Evolutionary conservation across 139 green algal species (phyloP).

Genomic region (Monoraphidium neglectum): DNA sequence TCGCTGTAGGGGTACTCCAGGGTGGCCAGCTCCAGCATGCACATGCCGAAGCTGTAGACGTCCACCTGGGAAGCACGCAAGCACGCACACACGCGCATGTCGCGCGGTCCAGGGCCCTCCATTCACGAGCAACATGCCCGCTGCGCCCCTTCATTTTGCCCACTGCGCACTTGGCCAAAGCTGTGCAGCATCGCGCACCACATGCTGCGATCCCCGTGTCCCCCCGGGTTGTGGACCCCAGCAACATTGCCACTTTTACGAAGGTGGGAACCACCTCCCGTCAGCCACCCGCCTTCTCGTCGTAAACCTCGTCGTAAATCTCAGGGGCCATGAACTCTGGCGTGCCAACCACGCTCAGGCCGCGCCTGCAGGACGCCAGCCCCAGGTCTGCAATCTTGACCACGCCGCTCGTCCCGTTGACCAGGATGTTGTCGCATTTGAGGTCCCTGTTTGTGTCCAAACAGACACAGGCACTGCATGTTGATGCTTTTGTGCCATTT

Average conservation of each 20-base stretch:
- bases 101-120: too few species aligned
- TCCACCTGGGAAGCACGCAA: constrained; percentile 78
- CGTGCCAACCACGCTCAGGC: constrained; percentile 30
- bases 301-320: constrained; percentile 97
- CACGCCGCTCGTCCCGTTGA: constrained; percentile 84
- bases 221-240: not conserved
- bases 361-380: constrained; percentile 73
- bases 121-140: too few species aligned
- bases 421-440: constrained; percentile 96
- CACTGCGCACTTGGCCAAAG: not conserved
- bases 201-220: not conserved
- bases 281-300: constrained; percentile 68
- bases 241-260: not conserved
- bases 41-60: constrained; percentile 95
- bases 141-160: too few species aligned
- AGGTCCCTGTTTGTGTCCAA: constrained; percentile 79
- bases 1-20: constrained; percentile 96
- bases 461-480: too few species aligned
- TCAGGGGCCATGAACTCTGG: constrained; percentile 98
- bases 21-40: constrained; percentile 95
- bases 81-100: too few species aligned
- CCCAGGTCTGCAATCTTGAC: constrained; percentile 99
- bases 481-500: too few species aligned
- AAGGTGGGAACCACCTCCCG: not conserved
- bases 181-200: not conserved